Evolutionary conservation across 2,329 filamentous ascomycete genomes (phyloP), one percentile per base, ranked within the genome.

Genomic region (Monosporascus cannonballus): DNA sequence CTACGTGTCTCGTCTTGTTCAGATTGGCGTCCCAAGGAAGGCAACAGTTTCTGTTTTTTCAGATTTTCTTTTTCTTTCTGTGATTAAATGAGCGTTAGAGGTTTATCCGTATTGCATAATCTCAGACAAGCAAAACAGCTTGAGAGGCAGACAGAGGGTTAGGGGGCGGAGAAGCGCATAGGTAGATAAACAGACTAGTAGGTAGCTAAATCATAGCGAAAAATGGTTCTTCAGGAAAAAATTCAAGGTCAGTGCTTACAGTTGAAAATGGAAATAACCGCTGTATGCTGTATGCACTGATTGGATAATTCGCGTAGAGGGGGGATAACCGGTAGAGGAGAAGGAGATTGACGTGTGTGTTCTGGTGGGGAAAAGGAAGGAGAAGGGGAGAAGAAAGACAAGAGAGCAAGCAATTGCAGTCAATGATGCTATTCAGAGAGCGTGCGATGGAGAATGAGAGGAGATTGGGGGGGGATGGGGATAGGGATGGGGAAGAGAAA

Each of bases 341-440:
- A 41, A 41, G 42, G 42, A 24, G 41, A 44, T 15, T n/a, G 41
- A 24, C 20, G n/a, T 25, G 42, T 30, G 42, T 46, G 22, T 25
- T n/a, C 20, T 17, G 14, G 42, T 2, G 42, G 41, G 22, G n/a
- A 6, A 15, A 22, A 5, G 24, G 24, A 46, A 46, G 24, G 42
- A 46, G 24, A 27, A 27, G 20, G 9, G 42, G 42, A n/a, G 24
- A 15, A 24, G 42, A 27, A 46, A 27, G 42, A 46, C 22, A 46
- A 46, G 24, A 46, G n/a, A 22, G 14, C 42, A 46, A 24, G 14
- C 42, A 46, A 46, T 46, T 18, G 22, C 42, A 46, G 42, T 46
- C 42, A 46, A 46, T 46, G 42, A 46, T 46, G 42, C 42, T 46
- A 46, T 46, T 46, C 42, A 27, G 42, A 46, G 42, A 46, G 25